Evolutionary conservation across 164 flowering plant species (phyloP).

Genomic region (Umbellularia californica): DNA sequence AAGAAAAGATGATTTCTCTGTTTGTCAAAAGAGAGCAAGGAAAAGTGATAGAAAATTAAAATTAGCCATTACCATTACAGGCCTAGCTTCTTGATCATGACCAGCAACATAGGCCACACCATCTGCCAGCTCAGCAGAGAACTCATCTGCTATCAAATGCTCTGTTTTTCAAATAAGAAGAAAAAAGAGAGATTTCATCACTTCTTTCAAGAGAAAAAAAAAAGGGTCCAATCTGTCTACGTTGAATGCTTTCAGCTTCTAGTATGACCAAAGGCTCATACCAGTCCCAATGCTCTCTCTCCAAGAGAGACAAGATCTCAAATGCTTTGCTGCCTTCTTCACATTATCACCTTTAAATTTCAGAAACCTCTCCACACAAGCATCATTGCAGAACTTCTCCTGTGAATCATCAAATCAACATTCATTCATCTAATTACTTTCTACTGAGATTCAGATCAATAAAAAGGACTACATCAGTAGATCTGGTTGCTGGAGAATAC

Average conservation of each 20-base stretch:
- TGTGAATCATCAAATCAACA: slow-evolving; percentile 15
- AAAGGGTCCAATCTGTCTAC: too few relatives aligned
- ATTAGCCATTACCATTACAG: slow-evolving; percentile 59
- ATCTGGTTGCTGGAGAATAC: too few relatives aligned
- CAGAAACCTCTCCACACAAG: slow-evolving; percentile 79
- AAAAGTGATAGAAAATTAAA: neutral
- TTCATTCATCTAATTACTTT: neutral
- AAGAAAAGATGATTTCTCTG: neutral
- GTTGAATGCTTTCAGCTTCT: too few relatives aligned
- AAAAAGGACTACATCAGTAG: neutral
- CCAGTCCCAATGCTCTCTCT: slow-evolving; percentile 83
- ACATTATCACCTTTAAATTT: too few relatives aligned
- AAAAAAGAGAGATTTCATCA: too few relatives aligned
- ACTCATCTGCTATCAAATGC: too few relatives aligned
- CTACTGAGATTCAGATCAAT: neutral
- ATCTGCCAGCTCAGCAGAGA: too few relatives aligned
- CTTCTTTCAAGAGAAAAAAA: too few relatives aligned
- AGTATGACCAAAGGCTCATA: slow-evolving; percentile 25
- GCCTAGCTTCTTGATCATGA: slow-evolving; percentile 79
- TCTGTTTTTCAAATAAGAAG: too few relatives aligned
- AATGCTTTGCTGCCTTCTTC: slow-evolving; percentile 80
- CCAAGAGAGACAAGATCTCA: slow-evolving; percentile 88
- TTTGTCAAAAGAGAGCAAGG: neutral
- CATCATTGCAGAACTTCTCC: slow-evolving; percentile 90
- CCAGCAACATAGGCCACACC: too few relatives aligned